Percentiles rank a stretch among this genome's conserved stretches.
These are phyloP conservation scores for Miscanthus lutarioriparius DNA, from an alignment of 176 grass and related monocot genomes.

Conservation along the genomic window DNA sequence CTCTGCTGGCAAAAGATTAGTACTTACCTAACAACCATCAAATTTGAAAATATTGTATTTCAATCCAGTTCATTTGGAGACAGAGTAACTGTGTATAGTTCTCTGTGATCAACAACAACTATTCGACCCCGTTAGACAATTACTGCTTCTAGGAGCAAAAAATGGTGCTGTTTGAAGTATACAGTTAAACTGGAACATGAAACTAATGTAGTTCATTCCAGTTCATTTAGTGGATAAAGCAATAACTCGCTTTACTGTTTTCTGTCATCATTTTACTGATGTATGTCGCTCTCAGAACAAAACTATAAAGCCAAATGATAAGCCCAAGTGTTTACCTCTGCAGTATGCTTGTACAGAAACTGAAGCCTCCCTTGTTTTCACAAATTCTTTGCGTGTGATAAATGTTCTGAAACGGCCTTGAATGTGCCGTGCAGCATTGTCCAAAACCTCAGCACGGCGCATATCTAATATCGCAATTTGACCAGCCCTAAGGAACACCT, in stretches of 20 bases:
- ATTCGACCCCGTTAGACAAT: background rate
- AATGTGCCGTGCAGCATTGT: constrained; percentile 82
- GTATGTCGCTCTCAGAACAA: background rate
- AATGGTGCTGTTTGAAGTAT: background rate
- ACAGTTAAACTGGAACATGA: background rate
- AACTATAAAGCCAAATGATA: constrained; percentile 20
- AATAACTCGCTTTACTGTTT: background rate
- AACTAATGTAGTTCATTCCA: constrained; percentile 1
- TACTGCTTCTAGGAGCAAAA: background rate
- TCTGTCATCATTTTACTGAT: background rate
- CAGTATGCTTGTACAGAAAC: constrained; percentile 86
- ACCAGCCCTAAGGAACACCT: constrained; percentile 93
- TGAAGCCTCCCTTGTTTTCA: constrained; percentile 63
- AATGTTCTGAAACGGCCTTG: constrained; percentile 81
- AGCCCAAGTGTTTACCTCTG: constrained; percentile 58
- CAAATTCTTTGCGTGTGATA: constrained; percentile 58
- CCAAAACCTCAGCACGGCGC: constrained; percentile 87
- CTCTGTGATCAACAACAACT: background rate
- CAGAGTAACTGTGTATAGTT: background rate
- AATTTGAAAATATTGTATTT: background rate
- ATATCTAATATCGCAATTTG: constrained; percentile 91
- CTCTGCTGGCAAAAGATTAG: background rate
- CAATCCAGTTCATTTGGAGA: background rate
- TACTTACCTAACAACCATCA: background rate
- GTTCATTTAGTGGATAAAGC: background rate